phyloP scores from a whole-genome alignment of 148 eudicot species.

The Pouteria glomerata region DNA sequence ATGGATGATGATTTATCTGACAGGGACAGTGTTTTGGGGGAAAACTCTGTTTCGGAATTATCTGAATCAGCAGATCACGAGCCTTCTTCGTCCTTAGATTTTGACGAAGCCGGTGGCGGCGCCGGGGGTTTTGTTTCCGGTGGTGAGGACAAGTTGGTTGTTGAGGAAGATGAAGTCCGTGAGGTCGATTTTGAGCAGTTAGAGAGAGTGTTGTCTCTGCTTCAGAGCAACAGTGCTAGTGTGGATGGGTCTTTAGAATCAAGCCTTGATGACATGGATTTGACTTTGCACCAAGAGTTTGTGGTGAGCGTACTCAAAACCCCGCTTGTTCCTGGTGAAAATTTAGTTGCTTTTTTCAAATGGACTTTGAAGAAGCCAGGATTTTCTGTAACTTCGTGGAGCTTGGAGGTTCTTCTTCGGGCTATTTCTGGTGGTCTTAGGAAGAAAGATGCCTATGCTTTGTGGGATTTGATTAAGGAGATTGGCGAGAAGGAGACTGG shows the following conservation, averaged over 20 bases:
- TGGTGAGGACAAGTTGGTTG: constrained; percentile 9
- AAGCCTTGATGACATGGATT: constrained; percentile 36
- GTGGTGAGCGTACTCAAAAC: constrained; percentile 54
- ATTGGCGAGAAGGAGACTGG: constrained; percentile 46
- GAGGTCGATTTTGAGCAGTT: constrained; percentile 42
- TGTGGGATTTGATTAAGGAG: constrained; percentile 77
- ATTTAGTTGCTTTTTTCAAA: constrained; percentile 54
- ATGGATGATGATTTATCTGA: neutral
- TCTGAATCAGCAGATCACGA: constrained; percentile 6
- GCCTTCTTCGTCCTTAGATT: neutral
- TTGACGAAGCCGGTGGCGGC: constrained; percentile 14
- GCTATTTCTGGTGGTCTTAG: constrained; percentile 29
- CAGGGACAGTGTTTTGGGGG: neutral
- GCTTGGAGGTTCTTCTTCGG: constrained; percentile 39
- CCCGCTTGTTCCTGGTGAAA: constrained; percentile 45
- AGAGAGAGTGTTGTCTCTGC: constrained; percentile 53
- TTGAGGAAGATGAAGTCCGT: constrained; percentile 1
- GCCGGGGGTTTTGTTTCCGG: neutral
- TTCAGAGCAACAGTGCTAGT: constrained; percentile 34
- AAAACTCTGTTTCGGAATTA: constrained; percentile 13
- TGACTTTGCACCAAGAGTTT: constrained; percentile 50
- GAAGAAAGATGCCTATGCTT: constrained; percentile 43
- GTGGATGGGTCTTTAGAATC: constrained; percentile 43
- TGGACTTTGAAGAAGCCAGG: constrained; percentile 43
- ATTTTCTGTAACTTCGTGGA: constrained; percentile 22